Base-by-base conservation (phyloP, 2,329 filamentous ascomycete genomes). In the Diaporthe sp. region DNA sequence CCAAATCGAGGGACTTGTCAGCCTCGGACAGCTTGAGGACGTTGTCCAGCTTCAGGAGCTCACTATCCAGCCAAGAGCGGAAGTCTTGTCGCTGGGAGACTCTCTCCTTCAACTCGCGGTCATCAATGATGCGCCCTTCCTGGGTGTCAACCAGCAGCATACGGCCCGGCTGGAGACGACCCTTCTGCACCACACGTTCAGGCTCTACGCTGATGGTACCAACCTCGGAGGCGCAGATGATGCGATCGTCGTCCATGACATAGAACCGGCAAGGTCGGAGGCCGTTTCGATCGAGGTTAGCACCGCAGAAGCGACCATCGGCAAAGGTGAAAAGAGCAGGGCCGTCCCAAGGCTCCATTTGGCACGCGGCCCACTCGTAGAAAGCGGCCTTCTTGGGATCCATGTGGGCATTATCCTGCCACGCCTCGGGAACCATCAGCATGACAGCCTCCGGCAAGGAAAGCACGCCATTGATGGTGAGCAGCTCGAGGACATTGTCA, bases 271-370 rank as follows among this genome's bases (percentile, higher is more conserved):
- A 98, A 80, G 96, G 96, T 79, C 96, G 92, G 71, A 98, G 90
- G 85, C 96, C 96, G 82, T 98, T 98, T 85, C 96, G 92, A 86
- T 98, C 96, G 33, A 98, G 89, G 84, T 98, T 98, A 78, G 96
- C 96, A 89, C 96, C 96, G 81, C 96, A 98, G 89, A 97, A 98
- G 77, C 96, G 93, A 76, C 96, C 96, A 83, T 98, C 96, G 38
- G 96, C 95, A 85, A 98, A 98, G 9, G 96, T 98, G 88, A 98
- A 98, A 42, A 98, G 91, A 73, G 96, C 96, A 45, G 96, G 96
- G 25, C 96, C 96, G 85, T 98, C 96, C 96, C 96, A 98, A 22
- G 96, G 96, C 87, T 98, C 96, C 96, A 98, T 98, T 88, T 97
- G 94, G 84, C 96, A 98, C 78, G 95, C 96, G 80, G 96, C 96